Evolutionary conservation across 331 rosid species (phyloP).

Genomic region (Stylosanthes scabra): DNA sequence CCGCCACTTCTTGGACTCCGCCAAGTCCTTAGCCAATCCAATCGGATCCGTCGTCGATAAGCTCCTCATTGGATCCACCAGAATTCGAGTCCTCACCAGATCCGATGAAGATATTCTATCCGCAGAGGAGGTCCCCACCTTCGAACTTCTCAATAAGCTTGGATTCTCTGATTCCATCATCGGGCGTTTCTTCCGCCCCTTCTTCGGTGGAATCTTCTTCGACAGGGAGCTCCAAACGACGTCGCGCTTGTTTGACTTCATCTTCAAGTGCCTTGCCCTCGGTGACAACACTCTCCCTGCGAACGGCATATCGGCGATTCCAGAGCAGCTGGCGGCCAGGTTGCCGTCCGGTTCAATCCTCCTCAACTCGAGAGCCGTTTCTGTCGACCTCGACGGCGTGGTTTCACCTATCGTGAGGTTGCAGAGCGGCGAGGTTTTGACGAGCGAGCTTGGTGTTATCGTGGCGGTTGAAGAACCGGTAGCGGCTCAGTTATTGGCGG

Average conservation of each 20-base stretch:
- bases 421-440: constrained; percentile 61
- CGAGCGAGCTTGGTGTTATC: constrained; percentile 68
- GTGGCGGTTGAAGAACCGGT: constrained; percentile 76
- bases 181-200: constrained; percentile 65
- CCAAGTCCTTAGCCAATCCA: constrained; percentile 63
- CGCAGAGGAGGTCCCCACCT: constrained; percentile 53
- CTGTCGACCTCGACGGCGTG: constrained; percentile 45
- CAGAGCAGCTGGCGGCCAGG: constrained; percentile 63
- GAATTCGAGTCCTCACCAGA: constrained; percentile 53
- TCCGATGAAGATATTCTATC: constrained; percentile 59
- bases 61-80: constrained; percentile 59
- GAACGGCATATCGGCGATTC: constrained; percentile 71
- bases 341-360: constrained; percentile 58
- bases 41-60: constrained; percentile 72
- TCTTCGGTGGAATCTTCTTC: constrained; percentile 83
- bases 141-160: constrained; percentile 48
- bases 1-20: constrained; percentile 64
- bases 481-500: constrained; percentile 47
- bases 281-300: constrained; percentile 81
- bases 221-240: constrained; percentile 65
- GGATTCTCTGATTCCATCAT: constrained; percentile 80
- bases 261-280: constrained; percentile 86
- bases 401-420: constrained; percentile 52
- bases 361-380: constrained; percentile 57
- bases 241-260: constrained; percentile 76